A percentile compares a stretch with the other conserved stretches of the same genome.
Conservation (phyloP, 768 basidiomycete genomes). For the Lactarius indigo region DNA sequence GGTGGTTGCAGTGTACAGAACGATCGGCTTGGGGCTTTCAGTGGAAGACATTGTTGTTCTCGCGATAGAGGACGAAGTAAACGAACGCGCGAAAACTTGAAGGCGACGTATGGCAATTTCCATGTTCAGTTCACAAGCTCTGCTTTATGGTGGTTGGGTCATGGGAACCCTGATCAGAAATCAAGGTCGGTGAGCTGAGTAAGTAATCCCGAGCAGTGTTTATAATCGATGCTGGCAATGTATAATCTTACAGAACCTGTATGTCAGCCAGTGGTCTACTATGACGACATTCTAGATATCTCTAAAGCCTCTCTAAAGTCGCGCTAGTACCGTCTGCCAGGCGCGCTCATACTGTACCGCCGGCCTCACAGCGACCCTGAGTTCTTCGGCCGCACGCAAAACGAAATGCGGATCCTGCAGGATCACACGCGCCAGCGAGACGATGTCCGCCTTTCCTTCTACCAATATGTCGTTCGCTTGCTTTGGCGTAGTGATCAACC, state of each 20-base stretch:
- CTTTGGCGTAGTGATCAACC: constrained; percentile 61
- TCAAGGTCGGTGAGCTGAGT: neutral
- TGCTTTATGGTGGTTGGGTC: neutral
- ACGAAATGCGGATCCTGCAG: constrained; percentile 66
- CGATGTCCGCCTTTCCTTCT: constrained; percentile 63
- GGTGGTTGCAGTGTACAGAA: constrained; percentile 39
- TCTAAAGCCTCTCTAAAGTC: too few species aligned
- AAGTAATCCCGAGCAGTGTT: neutral
- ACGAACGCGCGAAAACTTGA: neutral
- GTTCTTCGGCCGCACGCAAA: constrained; percentile 54
- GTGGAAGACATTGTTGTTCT: constrained; percentile 13
- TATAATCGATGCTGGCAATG: neutral
- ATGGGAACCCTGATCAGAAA: neutral
- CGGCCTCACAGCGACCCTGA: constrained; percentile 62
- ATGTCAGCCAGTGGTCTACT: neutral
- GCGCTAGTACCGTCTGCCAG: constrained; percentile 42
- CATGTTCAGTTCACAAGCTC: neutral
- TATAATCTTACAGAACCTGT: too few species aligned
- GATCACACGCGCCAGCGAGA: constrained; percentile 65
- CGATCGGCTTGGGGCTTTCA: constrained; percentile 23
- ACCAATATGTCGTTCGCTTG: constrained; percentile 61
- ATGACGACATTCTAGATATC: neutral
- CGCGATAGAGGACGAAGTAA: neutral
- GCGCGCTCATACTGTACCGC: constrained; percentile 71
- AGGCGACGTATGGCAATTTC: neutral